Conservation (phyloP, 352 stramenopile species). For the Phytophthora macrochlamydospora region DNA sequence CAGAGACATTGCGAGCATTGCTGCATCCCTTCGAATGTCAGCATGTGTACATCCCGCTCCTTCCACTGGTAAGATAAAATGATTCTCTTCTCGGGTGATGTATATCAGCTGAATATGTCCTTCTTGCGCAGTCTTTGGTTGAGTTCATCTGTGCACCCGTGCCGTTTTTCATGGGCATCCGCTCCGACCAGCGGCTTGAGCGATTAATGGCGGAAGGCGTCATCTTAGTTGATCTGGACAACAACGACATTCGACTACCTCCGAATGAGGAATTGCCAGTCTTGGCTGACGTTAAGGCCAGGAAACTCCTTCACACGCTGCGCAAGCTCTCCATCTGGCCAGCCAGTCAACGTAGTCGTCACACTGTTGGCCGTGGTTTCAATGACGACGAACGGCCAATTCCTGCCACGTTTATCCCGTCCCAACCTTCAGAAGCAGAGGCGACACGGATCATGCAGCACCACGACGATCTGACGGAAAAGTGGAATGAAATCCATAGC, state of each 20-base stretch:
- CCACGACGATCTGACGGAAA: conserved; percentile 60
- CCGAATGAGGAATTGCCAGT: conserved; percentile 47
- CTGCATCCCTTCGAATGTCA: conserved; percentile 72
- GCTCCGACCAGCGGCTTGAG: conserved; percentile 44
- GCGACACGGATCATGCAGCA: conserved; percentile 25
- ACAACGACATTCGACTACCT: conserved; percentile 60
- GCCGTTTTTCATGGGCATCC: conserved; percentile 81
- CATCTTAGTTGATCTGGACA: conserved; percentile 72
- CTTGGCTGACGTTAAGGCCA: conserved; percentile 59
- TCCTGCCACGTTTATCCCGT: conserved; percentile 18
- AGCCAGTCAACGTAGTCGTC: conserved; percentile 33
- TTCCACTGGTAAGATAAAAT: conserved; percentile 51
- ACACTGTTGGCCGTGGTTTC: conserved; percentile 21
- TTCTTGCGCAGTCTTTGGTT: conserved; percentile 45
- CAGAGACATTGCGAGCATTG: conserved; percentile 67
- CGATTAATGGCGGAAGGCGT: conserved; percentile 57
- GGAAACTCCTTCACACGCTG: conserved; percentile 62
- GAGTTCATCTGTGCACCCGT: conserved; percentile 79
- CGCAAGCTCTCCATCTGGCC: conserved; percentile 55
- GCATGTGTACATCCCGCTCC: conserved; percentile 78
- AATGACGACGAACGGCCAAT: conserved; percentile 6
- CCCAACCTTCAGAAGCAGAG: conserved; percentile 33
- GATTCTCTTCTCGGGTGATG: neutral
- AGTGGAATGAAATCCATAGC: conserved; percentile 61
- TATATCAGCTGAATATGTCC: neutral